Base-by-base conservation (phyloP, 306 rosid species). In the Aeschynomene evenia region DNA sequence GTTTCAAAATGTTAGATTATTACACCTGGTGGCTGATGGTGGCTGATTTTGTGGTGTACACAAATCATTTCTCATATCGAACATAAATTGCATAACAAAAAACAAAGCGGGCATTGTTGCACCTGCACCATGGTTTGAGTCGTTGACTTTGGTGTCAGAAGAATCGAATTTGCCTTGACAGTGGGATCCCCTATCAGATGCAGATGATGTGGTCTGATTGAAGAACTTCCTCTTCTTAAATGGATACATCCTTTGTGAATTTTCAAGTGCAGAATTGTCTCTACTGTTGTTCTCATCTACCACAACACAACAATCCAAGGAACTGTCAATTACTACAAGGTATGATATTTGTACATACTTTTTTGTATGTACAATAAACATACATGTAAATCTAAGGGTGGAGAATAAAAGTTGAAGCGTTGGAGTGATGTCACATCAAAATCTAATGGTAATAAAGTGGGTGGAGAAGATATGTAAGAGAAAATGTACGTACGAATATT, bases 171-270 rank as follows among this genome's bases (percentile, higher is more conserved):
- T 39, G 65, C 70, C 77, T 61, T 85, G 85, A 72, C 81, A 83
- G n/a, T 73, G 81, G 51, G 77, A 86, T 50, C 81, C 87, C 34
- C 76, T 69, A 72, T 82, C 86, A 19, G 91, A 74, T 18, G 85
- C 24, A 66, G 86, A 34, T 0, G 87, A 61, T 26, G 86, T 80
- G 56, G 77, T 83, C 64, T 56, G 83, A 31, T 73, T 63, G 68
- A 81, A 85, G 77, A 77, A 81, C 78, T 85, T 87, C 64, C 96
- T 85, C 88, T 89, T 89, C 81, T 89, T 89, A 75, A 87, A 87
- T 70, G 96, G 96, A 80, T 83, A 89, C 61, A 85, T 83, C 71
- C 67, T 81, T 81, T 87, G 81, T 29, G 83, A 81, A 70, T 75
- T 74, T 81, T 87, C 90, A 53, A 85, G 74, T n/a, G 58, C 52